Percentiles rank a stretch among this genome's conserved stretches.
Conservation (phyloP, 169 alveolate species). For the Amoebophrya sp. region DNA sequence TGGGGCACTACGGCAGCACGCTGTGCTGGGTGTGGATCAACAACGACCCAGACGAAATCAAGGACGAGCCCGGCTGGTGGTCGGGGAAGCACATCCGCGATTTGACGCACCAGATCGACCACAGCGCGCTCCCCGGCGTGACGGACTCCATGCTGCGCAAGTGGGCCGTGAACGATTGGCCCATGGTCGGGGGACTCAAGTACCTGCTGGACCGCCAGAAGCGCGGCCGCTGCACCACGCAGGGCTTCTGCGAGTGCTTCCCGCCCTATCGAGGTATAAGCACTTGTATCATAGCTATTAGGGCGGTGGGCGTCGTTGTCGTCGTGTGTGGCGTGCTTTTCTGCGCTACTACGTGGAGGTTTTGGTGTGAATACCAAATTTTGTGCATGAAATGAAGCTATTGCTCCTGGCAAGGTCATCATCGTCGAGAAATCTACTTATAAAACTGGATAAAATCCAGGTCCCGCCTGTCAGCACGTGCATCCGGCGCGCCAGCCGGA, state of each 20-base stretch:
- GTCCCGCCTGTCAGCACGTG: not conserved
- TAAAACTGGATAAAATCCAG: no score
- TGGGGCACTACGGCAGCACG: not conserved
- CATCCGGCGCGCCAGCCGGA: not conserved
- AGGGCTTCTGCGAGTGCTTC: constrained; percentile 20
- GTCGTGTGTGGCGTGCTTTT: not conserved
- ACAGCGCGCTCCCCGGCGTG: not conserved
- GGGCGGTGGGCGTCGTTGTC: no score
- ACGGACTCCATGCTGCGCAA: constrained; percentile 1
- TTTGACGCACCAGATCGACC: not conserved
- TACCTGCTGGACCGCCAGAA: not conserved
- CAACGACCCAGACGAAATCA: constrained; percentile 17
- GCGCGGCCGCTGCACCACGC: constrained; percentile 22
- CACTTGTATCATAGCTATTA: no score
- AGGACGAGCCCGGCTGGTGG: constrained; percentile 27
- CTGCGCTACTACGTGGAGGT: no score
- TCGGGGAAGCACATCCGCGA: not conserved
- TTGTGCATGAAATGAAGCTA: not conserved
- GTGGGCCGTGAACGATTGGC: not conserved
- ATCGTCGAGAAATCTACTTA: no score
- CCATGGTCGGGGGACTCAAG: not conserved
- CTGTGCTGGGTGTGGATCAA: constrained; percentile 31
- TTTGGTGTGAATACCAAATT: no score
- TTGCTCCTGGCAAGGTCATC: no score
- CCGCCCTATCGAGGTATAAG: constrained; percentile 28